Evolutionary conservation across 1,284 basidiomycete genomes (phyloP).

Genomic region (Cystobasidiaceae sp.): DNA sequence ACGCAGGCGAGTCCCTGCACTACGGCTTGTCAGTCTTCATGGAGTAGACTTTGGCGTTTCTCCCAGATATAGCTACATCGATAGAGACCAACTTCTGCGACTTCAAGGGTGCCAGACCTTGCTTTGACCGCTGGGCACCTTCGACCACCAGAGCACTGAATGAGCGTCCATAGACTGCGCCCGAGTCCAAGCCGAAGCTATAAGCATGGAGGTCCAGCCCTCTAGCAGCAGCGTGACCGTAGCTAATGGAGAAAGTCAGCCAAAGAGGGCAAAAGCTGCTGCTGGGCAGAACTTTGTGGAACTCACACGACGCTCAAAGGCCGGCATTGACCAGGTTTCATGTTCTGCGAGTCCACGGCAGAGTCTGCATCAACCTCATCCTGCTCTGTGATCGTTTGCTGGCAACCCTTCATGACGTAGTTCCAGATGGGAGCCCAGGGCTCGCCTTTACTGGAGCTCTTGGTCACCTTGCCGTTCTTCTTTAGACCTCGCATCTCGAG

Average conservation of each 20-base stretch:
- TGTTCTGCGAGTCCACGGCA: neutral
- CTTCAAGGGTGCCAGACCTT: neutral
- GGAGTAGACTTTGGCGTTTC: slow-evolving; percentile 20
- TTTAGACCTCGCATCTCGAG: slow-evolving; percentile 43
- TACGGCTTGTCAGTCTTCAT: slow-evolving; percentile 26
- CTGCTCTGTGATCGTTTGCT: neutral
- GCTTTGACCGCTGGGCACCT: neutral
- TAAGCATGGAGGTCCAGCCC: slow-evolving; percentile 36
- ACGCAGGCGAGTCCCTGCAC: too few species aligned
- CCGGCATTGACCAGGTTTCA: slow-evolving; percentile 28
- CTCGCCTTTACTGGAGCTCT: slow-evolving; percentile 27
- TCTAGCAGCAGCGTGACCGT: slow-evolving; percentile 40
- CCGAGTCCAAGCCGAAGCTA: slow-evolving; percentile 40
- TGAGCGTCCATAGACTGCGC: slow-evolving; percentile 38
- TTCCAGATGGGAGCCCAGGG: slow-evolving; percentile 40
- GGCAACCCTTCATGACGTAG: slow-evolving; percentile 33
- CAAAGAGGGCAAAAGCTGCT: too few species aligned
- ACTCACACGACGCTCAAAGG: slow-evolving; percentile 34
- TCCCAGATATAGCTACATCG: slow-evolving; percentile 16
- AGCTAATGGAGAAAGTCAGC: slow-evolving; percentile 15
- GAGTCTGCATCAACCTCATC: too few species aligned
- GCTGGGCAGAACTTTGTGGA: neutral
- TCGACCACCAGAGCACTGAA: slow-evolving; percentile 39
- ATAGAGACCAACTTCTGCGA: slow-evolving; percentile 3
- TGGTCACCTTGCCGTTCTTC: slow-evolving; percentile 30